phyloP scores from a whole-genome alignment of 495 filamentous ascomycete genomes.

The Penicillium crystallinum region DNA sequence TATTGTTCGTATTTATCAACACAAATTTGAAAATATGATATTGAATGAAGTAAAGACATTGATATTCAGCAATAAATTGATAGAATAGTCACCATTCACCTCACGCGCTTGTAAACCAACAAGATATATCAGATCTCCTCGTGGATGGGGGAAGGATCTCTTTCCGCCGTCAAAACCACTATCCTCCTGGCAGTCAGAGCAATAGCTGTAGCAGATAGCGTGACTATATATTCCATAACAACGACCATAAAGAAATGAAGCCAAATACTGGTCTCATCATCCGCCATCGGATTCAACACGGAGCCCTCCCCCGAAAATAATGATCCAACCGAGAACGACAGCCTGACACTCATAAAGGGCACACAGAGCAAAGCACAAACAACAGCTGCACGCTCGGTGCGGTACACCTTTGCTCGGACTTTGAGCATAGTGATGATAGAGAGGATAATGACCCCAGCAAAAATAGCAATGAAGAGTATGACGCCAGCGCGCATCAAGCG shows the following conservation, averaged over 20 bases:
- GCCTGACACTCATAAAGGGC: background rate
- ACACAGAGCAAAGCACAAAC: background rate
- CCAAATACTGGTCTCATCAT: background rate
- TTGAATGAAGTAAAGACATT: too few species aligned
- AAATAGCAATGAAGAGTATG: background rate
- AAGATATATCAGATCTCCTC: too few species aligned
- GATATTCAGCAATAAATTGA: too few species aligned
- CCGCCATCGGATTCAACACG: background rate
- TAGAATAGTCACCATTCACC: too few species aligned
- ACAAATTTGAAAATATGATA: too few species aligned
- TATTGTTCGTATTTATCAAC: background rate
- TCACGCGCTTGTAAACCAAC: too few species aligned
- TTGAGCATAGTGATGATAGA: background rate
- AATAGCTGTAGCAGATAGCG: background rate
- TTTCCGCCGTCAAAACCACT: background rate
- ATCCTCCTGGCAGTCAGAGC: constrained; percentile 1
- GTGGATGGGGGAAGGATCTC: too few species aligned
- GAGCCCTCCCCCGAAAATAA: background rate
- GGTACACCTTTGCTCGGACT: background rate
- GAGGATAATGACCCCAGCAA: background rate
- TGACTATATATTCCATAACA: constrained; percentile 6
- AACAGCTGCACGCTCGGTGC: background rate
- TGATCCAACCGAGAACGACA: background rate
- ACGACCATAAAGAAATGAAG: constrained; percentile 1
- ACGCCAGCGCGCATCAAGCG: constrained; percentile 1